Evolutionary conservation across 768 basidiomycete genomes (phyloP).

Genomic region (Lactarius akahatsu): DNA sequence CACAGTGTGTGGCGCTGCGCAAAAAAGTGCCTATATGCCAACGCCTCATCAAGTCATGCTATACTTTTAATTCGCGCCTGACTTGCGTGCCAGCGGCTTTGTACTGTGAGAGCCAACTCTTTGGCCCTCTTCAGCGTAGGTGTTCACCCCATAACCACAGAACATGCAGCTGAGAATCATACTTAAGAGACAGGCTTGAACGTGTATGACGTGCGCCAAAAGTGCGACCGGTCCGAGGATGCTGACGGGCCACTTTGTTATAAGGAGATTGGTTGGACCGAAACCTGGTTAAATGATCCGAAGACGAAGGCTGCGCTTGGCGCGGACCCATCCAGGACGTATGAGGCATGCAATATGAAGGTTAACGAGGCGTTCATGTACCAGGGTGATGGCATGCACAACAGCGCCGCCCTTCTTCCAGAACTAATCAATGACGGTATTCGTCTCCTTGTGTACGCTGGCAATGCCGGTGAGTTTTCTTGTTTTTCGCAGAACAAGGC

Average conservation of each 20-base stretch:
- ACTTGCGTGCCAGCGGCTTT: conserved; percentile 59
- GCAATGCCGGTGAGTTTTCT: conserved; percentile 57
- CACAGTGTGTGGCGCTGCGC: conserved; percentile 46
- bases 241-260: conserved; percentile 65
- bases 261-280: conserved; percentile 83
- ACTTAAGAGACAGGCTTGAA: conserved; percentile 67
- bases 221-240: conserved; percentile 70
- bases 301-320: conserved; percentile 76
- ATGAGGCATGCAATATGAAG: conserved; percentile 72
- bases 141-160: conserved; percentile 14
- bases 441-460: conserved; percentile 85
- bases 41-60: conserved; percentile 52
- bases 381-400: conserved; percentile 86
- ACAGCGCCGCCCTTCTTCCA: conserved; percentile 75
- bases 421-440: conserved; percentile 82
- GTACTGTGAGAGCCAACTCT: conserved; percentile 78
- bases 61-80: conserved; percentile 43
- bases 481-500: neutral
- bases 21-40: conserved; percentile 53
- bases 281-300: conserved; percentile 80
- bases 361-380: conserved; percentile 78
- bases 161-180: neutral
- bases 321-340: conserved; percentile 55
- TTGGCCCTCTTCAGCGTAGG: conserved; percentile 70
- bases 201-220: conserved; percentile 81